Evolutionary conservation across 768 basidiomycete species (phyloP), one percentile per base, ranked within the genome.

Genomic region (Pleurotus pulmonarius): DNA sequence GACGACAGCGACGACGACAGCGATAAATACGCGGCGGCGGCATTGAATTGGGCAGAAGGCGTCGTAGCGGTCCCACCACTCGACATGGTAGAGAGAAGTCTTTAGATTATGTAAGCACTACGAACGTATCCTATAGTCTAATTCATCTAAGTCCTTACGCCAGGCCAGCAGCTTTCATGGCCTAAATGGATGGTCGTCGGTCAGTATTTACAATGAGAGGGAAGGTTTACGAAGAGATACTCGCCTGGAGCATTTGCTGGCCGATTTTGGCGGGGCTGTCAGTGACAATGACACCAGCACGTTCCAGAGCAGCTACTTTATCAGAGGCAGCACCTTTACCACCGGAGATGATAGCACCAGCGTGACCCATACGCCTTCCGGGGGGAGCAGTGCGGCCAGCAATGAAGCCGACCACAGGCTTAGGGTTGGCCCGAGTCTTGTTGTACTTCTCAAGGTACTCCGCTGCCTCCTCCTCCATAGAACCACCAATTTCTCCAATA

Each of bases 401-500:
- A 66, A 99, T 98, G 74, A 99, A 99, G 39, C 90, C 92, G 56
- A 99, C 93, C 37, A 98, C 94, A 48, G 97, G 97, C 74, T 99
- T 99, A 56, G 92, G 92, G 61, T 86, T 78, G 55, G 72, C 72
- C 53, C 90, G 83, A 24, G 88, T 93, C 75, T 92, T 91, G 80
- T 99, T 99, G 78, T 91, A 88, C 71, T 83, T 80, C 69, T 91
- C 90, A 55, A 99, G 78, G 74, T 96, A 98, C 63, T 94, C 97
- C 4, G 97, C 97, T 5, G 97, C 97, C 61, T 98, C 96, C 72
- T 99, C 97, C 75, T 99, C 97, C 96, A 98, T 97, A 6, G 92
- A 89, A 18, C 97, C 97, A 60, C 97, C 97, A 63, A 99, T 99
- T 76, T 99, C 97, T 59, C 97, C 97, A 64, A 99, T 99, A 60